These are phyloP conservation scores for Carallia pectinifolia DNA, from an alignment of 345 rosid genomes.

Conservation along the genomic window DNA sequence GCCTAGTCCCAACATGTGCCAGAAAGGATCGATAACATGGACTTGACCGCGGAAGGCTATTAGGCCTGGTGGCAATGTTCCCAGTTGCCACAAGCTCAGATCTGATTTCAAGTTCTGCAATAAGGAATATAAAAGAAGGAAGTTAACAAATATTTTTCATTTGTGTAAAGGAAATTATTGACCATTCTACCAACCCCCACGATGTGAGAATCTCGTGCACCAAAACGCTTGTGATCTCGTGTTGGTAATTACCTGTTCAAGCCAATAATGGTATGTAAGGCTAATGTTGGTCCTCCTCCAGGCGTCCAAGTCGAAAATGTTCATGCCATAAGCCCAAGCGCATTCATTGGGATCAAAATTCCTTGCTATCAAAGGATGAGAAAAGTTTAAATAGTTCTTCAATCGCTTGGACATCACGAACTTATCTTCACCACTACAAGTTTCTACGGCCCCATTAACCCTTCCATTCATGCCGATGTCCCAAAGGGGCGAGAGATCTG, in stretches of 20 bases:
- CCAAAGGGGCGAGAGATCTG: slow-evolving; percentile 92
- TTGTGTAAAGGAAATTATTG: no score
- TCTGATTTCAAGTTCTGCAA: slow-evolving; percentile 91
- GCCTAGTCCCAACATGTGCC: slow-evolving; percentile 98
- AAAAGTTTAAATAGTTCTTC: slow-evolving; percentile 88
- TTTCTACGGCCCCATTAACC: slow-evolving; percentile 92
- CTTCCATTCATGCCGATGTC: slow-evolving; percentile 88
- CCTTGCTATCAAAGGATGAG: slow-evolving; percentile 63
- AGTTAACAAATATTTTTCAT: no score
- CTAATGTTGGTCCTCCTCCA: slow-evolving; percentile 95
- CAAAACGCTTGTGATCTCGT: not conserved
- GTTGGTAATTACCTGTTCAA: slow-evolving; percentile 60
- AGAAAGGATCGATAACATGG: slow-evolving; percentile 79
- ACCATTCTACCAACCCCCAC: no score
- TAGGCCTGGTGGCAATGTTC: slow-evolving; percentile 89
- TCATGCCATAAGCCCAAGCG: slow-evolving; percentile 99
- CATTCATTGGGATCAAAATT: slow-evolving; percentile 77
- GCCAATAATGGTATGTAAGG: slow-evolving; percentile 83
- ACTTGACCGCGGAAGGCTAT: slow-evolving; percentile 94
- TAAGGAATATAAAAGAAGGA: not conserved
- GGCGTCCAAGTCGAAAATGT: slow-evolving; percentile 77
- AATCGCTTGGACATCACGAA: slow-evolving; percentile 84
- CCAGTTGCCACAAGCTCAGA: slow-evolving; percentile 96
- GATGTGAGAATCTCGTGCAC: not conserved
- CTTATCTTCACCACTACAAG: slow-evolving; percentile 75